Percentiles rank a stretch among this genome's conserved stretches.
Conservation (phyloP, 2,329 filamentous ascomycete species). For the Bipolaris victoriae region DNA sequence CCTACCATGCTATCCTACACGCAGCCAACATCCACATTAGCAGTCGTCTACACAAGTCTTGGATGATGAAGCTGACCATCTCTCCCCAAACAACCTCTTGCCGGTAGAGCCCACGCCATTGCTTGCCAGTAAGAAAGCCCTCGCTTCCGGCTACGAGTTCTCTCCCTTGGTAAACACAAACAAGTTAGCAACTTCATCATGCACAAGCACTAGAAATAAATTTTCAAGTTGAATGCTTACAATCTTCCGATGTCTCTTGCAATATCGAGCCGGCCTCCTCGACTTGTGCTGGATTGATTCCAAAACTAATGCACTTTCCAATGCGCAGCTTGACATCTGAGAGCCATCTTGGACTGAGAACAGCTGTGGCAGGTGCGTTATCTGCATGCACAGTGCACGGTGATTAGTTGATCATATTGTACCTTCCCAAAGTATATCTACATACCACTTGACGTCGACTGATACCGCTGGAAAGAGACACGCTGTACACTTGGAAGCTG, state of each 20-base stretch:
- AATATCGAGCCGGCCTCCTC: constrained; percentile 65
- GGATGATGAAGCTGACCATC: constrained; percentile 64
- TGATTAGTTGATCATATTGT: background rate
- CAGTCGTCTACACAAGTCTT: constrained; percentile 8
- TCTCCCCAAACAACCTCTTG: constrained; percentile 83
- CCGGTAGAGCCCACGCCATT: constrained; percentile 66
- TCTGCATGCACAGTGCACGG: background rate
- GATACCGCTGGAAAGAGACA: constrained; percentile 3
- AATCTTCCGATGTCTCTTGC: constrained; percentile 66
- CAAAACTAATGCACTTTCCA: constrained; percentile 78
- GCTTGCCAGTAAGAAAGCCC: constrained; percentile 71
- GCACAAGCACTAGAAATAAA: too few species aligned
- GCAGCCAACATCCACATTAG: constrained; percentile 34
- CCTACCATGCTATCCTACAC: constrained; percentile 62
- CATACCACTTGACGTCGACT: constrained; percentile 14
- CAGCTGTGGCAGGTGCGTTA: constrained; percentile 10
- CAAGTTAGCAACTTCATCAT: background rate
- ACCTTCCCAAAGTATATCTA: background rate
- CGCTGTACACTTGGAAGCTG: constrained; percentile 2
- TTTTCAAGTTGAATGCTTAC: constrained; percentile 42
- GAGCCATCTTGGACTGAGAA: constrained; percentile 66
- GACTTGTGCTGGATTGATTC: constrained; percentile 65
- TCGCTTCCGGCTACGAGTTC: constrained; percentile 74
- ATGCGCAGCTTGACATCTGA: constrained; percentile 69
- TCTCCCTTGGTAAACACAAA: constrained; percentile 51